Conservation (phyloP, 768 basidiomycete species). For the Paxillus rubicundulus region DNA sequence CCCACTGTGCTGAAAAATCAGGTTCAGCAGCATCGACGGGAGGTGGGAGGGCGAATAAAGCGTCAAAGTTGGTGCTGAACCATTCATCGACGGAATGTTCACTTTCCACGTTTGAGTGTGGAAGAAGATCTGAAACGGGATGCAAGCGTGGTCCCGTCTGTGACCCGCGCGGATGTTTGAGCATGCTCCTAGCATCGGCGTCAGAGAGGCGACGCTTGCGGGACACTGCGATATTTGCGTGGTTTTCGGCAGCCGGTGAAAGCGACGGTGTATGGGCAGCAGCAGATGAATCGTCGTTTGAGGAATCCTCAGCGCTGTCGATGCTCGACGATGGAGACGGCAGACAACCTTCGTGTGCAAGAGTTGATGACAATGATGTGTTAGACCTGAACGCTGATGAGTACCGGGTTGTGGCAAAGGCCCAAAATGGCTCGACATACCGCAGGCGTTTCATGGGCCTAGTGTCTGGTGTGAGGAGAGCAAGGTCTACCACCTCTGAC, state of each 20-base stretch:
- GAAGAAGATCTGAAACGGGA: conserved; percentile 32
- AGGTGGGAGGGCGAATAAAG: conserved; percentile 28
- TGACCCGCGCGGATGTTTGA: conserved; percentile 31
- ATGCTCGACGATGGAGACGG: conserved; percentile 2
- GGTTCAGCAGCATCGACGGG: conserved; percentile 20
- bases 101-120: conserved; percentile 6
- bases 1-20: conserved; percentile 25
- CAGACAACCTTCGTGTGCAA: neutral
- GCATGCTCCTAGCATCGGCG: conserved; percentile 11
- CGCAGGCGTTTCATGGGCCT: conserved; percentile 23
- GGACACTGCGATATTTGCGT: conserved; percentile 2
- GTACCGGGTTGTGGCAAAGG: neutral
- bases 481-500: neutral
- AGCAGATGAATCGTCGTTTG: neutral
- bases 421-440: conserved; percentile 1
- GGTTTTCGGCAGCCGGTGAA: conserved; percentile 1
- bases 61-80: conserved; percentile 29
- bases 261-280: neutral
- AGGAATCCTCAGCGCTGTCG: neutral
- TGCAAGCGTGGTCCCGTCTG: conserved; percentile 18
- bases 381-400: neutral
- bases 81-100: conserved; percentile 34
- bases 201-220: conserved; percentile 40
- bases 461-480: neutral
- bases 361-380: neutral